Evolutionary conservation across 768 basidiomycete genomes (phyloP), one percentile per base, ranked within the genome.

Genomic region (Bullera alba): DNA sequence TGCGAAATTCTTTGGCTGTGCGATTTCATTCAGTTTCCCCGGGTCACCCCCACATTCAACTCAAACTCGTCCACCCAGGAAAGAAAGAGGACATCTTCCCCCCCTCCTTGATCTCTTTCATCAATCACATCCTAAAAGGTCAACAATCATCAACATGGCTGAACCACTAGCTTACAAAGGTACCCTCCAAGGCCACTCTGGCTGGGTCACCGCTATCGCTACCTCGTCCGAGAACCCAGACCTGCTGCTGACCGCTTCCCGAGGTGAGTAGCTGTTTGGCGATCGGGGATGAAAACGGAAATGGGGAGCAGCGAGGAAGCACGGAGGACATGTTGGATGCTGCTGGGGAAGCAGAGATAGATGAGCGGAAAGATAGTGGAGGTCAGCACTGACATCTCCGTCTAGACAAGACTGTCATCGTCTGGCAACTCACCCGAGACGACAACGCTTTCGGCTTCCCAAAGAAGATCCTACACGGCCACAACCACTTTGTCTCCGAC

Each of bases 401-500:
- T 22, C 23, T 48, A 93, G 95, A 99, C 85, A 97, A 95, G 83
- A 95, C 90, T 49, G 88, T 96, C 79, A 96, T 99, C 73, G 91
- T 96, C 72, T 99, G 95, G 95, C 86, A 90, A 74, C 79, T 99
- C 72, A 95, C 93, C 64, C 87, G 95, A 60, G 77, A 77, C 59
- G 75, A 77, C 53, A 86, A 59, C 16, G 49, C 58, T 42, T 95
- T 92, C 74, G 95, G 95, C 50, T 92, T 84, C 79, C 93, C 95
- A 55, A 97, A 97, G 79, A 84, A 86, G 72, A 87, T 96, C 69
- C 85, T 99, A 54, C 86, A 89, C 73, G 93, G 95, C 56, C 95
- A 99, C 80, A 97, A 96, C 78, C 93, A 95, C 80, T 96, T 96
- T 73, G 92, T 96, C 53, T 96, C 91, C 34, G 92, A 96, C 72